These are phyloP conservation scores for Cladophialophora immunda DNA, from an alignment of 2,329 filamentous ascomycete species.

Conservation along the genomic window DNA sequence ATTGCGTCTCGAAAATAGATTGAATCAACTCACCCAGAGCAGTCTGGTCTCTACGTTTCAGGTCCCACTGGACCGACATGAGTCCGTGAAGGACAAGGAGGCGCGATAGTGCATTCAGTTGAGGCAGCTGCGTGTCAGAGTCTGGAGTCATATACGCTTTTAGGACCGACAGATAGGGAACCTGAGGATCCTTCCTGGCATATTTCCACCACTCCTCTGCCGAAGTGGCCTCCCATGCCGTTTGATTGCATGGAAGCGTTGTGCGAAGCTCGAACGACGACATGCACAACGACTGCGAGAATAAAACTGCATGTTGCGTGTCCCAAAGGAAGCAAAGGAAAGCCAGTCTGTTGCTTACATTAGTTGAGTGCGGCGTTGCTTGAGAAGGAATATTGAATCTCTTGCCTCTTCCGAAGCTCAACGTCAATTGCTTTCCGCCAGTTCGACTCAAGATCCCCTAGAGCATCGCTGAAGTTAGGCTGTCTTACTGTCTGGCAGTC, in stretches of 20 bases:
- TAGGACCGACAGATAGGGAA: slow-evolving; percentile 52
- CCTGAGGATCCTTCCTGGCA: slow-evolving; percentile 48
- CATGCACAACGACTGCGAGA: slow-evolving; percentile 73
- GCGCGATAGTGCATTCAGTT: slow-evolving; percentile 62
- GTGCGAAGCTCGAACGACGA: slow-evolving; percentile 69
- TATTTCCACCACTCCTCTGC: slow-evolving; percentile 60
- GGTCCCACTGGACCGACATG: slow-evolving; percentile 70
- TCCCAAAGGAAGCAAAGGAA: slow-evolving; percentile 73
- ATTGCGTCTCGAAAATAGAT: too few relatives aligned
- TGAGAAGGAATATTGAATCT: neutral
- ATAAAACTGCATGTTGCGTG: slow-evolving; percentile 70
- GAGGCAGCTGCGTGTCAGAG: slow-evolving; percentile 46
- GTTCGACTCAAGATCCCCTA: slow-evolving; percentile 47
- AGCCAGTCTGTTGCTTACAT: slow-evolving; percentile 55
- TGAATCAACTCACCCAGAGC: neutral
- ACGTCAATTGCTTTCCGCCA: slow-evolving; percentile 65
- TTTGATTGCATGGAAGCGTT: slow-evolving; percentile 63
- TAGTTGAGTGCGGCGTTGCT: too few relatives aligned
- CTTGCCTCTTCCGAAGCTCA: slow-evolving; percentile 64
- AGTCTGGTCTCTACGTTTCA: slow-evolving; percentile 68
- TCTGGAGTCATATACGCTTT: slow-evolving; percentile 64
- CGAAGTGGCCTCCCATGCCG: slow-evolving; percentile 66
- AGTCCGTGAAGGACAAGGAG: slow-evolving; percentile 67
- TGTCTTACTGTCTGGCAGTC: slow-evolving; percentile 60
- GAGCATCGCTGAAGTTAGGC: too few relatives aligned